Percentiles rank a stretch among this genome's conserved stretches.
These are phyloP conservation scores for Neoboletus magnificus DNA, from an alignment of 768 basidiomycete species.

Conservation along the genomic window DNA sequence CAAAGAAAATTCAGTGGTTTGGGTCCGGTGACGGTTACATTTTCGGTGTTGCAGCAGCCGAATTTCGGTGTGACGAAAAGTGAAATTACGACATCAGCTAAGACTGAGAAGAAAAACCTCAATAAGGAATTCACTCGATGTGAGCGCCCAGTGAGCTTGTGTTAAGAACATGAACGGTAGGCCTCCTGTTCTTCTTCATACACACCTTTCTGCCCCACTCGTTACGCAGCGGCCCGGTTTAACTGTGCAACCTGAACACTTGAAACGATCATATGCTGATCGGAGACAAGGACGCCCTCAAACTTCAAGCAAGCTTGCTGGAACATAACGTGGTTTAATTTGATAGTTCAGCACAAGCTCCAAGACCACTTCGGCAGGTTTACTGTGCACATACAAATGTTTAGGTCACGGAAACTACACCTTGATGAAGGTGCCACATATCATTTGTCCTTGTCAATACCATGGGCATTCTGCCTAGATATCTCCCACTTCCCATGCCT, in stretches of 20 bases:
- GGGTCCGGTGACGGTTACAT: too few relatives aligned
- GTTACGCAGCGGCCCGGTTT: background rate
- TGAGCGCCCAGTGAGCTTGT: too few relatives aligned
- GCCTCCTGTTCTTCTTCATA: background rate
- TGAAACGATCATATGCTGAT: background rate
- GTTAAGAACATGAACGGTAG: too few relatives aligned
- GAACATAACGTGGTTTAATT: background rate
- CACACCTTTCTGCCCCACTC: background rate
- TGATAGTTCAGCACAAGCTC: background rate
- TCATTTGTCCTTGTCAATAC: background rate
- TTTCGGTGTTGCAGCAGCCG: too few relatives aligned
- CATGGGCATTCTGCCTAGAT: conserved; percentile 6
- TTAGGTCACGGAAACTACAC: background rate
- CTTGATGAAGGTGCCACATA: too few relatives aligned
- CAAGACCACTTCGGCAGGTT: background rate
- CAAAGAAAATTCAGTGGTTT: too few relatives aligned
- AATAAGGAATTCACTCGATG: too few relatives aligned
- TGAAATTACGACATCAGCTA: too few relatives aligned
- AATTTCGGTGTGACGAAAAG: too few relatives aligned
- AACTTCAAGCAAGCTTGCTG: background rate
- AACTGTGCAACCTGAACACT: background rate
- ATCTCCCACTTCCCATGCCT: conserved; percentile 28
- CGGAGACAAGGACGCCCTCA: background rate
- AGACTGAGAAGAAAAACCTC: too few relatives aligned
- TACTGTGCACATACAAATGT: background rate